Evolutionary conservation across 176 grass and related monocot genomes (phyloP), one percentile per base, ranked within the genome.

Genomic region (Stipa capillata): DNA sequence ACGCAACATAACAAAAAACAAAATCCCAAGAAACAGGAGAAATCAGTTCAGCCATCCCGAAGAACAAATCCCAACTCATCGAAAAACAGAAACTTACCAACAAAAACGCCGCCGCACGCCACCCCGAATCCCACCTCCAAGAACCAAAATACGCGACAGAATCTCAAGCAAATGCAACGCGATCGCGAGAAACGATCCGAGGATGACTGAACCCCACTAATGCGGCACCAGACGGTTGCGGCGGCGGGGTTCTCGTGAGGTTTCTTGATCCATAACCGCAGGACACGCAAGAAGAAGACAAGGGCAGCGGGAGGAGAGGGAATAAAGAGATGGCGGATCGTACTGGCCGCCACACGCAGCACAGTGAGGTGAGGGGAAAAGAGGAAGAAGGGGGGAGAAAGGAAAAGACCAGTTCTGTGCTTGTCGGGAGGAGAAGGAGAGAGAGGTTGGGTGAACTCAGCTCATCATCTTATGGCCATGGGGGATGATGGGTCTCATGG

Each of bases 181-280:
- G 82, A 89, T 81, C 77, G 77, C 87, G 62, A 83, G 74, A 25
- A 41, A 20, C 74, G 74, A 66, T 83, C 86, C 74, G 72, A 48
- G 18, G 6, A 48, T 45, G 12, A 20, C 77, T 52, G 81, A 61
- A 60, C 20, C 69, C 52, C 75, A 28, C 69, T 84, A 84, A 53
- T 68, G 81, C 76, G 24, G 69, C 61, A 60, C 34, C 27, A 56
- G 20, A 29, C 34, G 41, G 69, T 69, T 59, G 27, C 15, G 74
- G 60, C 41, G 68, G 68, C 29, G 81, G 81, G 76, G 69, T 84
- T 88, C 60, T 83, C 61, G 81, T 88, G 81, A 89, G 82, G 82
- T 76, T 89, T 85, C 87, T 63, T 84, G 87, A 73, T 84, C 87
- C 76, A 89, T 89, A 24, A 41, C 69, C 70, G 82, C 28, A 37